Evolutionary conservation across 768 basidiomycete genomes (phyloP).

Genomic region (Lactifluus rugatus): DNA sequence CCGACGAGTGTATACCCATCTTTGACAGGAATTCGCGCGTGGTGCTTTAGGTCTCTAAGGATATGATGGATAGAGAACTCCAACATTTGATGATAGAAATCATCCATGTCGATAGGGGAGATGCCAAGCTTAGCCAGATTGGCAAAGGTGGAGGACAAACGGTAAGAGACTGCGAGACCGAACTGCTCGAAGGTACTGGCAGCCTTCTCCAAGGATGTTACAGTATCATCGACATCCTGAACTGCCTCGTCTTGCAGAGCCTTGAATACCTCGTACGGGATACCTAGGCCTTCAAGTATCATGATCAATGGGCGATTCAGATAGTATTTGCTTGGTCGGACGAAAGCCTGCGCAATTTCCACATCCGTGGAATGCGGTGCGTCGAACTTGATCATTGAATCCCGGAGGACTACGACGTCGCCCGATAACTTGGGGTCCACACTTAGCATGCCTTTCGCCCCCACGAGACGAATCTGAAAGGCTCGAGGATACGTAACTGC

Average conservation of each 20-base stretch:
- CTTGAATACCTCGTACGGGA: slow-evolving; percentile 45
- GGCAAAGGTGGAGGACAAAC: slow-evolving; percentile 42
- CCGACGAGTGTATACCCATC: slow-evolving; percentile 61
- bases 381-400: slow-evolving; percentile 63
- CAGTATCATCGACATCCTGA: slow-evolving; percentile 35
- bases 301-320: slow-evolving; percentile 59
- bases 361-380: slow-evolving; percentile 37
- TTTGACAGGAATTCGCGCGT: slow-evolving; percentile 57
- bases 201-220: slow-evolving; percentile 34
- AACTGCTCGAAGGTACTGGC: slow-evolving; percentile 43
- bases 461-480: slow-evolving; percentile 51
- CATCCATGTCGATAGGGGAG: slow-evolving; percentile 28
- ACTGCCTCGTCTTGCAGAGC: slow-evolving; percentile 45
- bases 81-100: slow-evolving; percentile 44
- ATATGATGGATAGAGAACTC: slow-evolving; percentile 50
- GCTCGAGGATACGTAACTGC: slow-evolving; percentile 36
- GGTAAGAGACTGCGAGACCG: slow-evolving; percentile 50
- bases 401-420: slow-evolving; percentile 40
- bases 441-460: slow-evolving; percentile 57
- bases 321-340: slow-evolving; percentile 46
- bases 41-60: slow-evolving; percentile 54
- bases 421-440: slow-evolving; percentile 47
- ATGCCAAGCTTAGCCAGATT: slow-evolving; percentile 42
- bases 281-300: slow-evolving; percentile 50
- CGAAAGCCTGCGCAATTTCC: slow-evolving; percentile 58